Conservation (phyloP, 805 yeast genomes). For the Ogataea trehalophila region DNA sequence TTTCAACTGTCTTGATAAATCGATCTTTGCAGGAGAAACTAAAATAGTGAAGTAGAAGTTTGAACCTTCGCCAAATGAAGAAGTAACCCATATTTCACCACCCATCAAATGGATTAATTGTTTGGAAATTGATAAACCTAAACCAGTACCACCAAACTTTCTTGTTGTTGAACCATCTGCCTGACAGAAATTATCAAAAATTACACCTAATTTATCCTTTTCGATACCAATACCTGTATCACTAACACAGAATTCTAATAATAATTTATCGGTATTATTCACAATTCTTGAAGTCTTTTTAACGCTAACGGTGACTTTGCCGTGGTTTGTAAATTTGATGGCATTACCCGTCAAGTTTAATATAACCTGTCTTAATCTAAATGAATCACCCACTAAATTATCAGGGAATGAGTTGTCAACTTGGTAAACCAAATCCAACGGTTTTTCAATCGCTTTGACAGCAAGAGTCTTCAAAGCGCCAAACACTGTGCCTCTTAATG, state of each 20-base stretch:
- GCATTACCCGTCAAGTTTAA: constrained; percentile 87
- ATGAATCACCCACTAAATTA: constrained; percentile 81
- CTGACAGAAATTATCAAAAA: constrained; percentile 86
- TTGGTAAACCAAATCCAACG: constrained; percentile 71
- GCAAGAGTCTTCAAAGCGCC: constrained; percentile 88
- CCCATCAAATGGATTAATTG: constrained; percentile 88
- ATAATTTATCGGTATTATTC: constrained; percentile 42
- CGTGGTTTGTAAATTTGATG: constrained; percentile 78
- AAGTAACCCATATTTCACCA: constrained; percentile 88
- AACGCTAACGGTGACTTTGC: constrained; percentile 75
- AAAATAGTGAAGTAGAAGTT: constrained; percentile 77
- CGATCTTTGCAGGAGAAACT: constrained; percentile 66
- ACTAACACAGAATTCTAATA: constrained; percentile 77
- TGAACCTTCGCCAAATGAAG: constrained; percentile 75
- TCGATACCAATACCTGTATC: constrained; percentile 92
- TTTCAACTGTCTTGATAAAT: constrained; percentile 61
- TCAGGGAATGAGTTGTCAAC: constrained; percentile 88
- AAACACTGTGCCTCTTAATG: constrained; percentile 80
- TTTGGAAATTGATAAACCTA: constrained; percentile 83
- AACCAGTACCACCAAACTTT: constrained; percentile 90
- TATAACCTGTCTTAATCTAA: constrained; percentile 82
- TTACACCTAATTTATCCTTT: constrained; percentile 76
- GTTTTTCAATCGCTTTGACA: constrained; percentile 84
- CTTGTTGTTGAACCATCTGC: constrained; percentile 93
- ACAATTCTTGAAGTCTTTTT: constrained; percentile 41